Base-by-base conservation (phyloP, 768 basidiomycete species). In the Collybia sordida region DNA sequence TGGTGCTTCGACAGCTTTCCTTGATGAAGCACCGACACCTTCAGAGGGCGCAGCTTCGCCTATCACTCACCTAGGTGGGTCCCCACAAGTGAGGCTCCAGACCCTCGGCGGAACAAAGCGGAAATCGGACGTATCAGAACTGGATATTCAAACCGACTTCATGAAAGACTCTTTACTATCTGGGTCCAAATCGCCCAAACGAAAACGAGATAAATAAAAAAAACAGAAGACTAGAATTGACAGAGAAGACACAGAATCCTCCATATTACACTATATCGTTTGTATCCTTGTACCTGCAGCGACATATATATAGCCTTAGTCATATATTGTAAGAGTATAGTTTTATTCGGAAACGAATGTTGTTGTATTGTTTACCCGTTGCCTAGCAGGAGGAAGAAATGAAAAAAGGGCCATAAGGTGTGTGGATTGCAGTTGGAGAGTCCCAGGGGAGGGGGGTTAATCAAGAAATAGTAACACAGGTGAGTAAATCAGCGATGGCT, bases 141-240 rank as follows among this genome's bases (percentile, higher is more conserved):
- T 27, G 31, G 31, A 31, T 11, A 7, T 31, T 14, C 9, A 14
- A 25, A 21, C 37, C 37, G 24, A 40, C 23, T 6, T 31, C 31
- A 35, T 36, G 36, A 31, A 52, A n/a, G 35, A 23, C 11, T 6
- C 25, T 15, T 27, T 42, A 15, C 14, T 36, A 6, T 23, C 47
- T 14, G 17, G 44, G 2, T n/a, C 43, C 25, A 55, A 51, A 44
- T 25, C 56, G 8, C 36, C 54, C 27, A 60, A 60, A 48, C 52
- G 59, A 35, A 58, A 54, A 37, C 49, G 47, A 52, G 51, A 60
- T 46, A 60, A 58, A 49, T 60, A 51, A 55, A 35, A 9, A 44
- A 44, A 38, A 22, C 40, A 22, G 34, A 35, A 31, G 11, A 31
- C 9, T 34, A 9, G 28, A 34, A 42, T 31, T 14, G n/a, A n/a